Base-by-base conservation (phyloP, 2,329 filamentous ascomycete species). In the Paraphaeosphaeria sporulosa region DNA sequence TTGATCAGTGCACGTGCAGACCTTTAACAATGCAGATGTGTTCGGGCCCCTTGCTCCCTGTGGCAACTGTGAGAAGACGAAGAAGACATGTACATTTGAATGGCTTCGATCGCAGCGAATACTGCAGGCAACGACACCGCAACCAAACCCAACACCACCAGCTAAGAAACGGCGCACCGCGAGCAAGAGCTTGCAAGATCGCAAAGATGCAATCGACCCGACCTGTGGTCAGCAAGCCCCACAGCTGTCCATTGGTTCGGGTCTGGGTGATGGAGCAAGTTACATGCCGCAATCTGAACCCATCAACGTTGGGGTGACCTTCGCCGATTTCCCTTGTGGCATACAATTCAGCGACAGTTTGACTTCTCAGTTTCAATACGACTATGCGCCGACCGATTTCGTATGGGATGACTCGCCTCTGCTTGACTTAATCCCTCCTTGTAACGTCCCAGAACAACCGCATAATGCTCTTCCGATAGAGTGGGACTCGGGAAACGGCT, bases 11-110 rank as follows among this genome's bases (percentile, higher is more conserved):
- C 12, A 23, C 27, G 27, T n/a, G 27, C 47, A 44, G 38, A 44
- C 46, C 53, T 57, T 62, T 76, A 62, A 76, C 63, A 34, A 54
- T 59, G 23, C 59, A 75, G 74, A 77, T 61, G 69, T 73, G n/a
- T 76, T 72, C 60, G 72, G 74, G 15, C 68, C 74, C 8, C 60
- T 76, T 49, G 68, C 73, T 13, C 66, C 74, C 13, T 82, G 80
- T 55, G 75, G 76, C 2, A 82, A 82, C 54, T 82, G 80, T 67
- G 76, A 74, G 43, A 78, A 79, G 68, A 81, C 78, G 46, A 79
- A 78, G 47, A 81, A 81, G 60, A 73, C 67, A 15, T 82, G 80
- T 61, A 82, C 80, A 0, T 81, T 81, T 59, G 76, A 81, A 53
- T 82, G 80, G 78, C 71, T 82, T 30, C 71, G 74, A 12, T 76